Evolutionary conservation across 345 rosid genomes (phyloP).

Genomic region (Bretschneidera sinensis): DNA sequence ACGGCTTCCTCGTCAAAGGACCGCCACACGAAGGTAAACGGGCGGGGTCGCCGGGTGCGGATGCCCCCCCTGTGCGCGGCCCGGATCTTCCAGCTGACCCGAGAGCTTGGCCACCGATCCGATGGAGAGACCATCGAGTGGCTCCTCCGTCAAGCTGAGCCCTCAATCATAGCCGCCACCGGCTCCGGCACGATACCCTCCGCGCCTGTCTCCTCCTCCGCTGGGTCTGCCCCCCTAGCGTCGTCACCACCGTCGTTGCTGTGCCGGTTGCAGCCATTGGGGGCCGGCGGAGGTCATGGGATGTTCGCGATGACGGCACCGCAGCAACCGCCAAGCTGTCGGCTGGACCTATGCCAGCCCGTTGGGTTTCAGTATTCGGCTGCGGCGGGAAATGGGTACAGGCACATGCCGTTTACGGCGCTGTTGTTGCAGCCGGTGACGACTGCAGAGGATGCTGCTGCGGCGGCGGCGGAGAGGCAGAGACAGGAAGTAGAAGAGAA

Average conservation of each 20-base stretch:
- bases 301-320: slow-evolving; percentile 13
- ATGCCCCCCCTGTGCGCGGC: slow-evolving; percentile 70
- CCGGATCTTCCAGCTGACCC: slow-evolving; percentile 66
- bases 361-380: slow-evolving; percentile 6
- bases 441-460: not conserved
- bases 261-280: slow-evolving; percentile 15
- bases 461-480: slow-evolving; percentile 11
- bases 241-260: slow-evolving; percentile 11
- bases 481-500: not conserved
- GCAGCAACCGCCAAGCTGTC: slow-evolving; percentile 14
- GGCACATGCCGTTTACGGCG: slow-evolving; percentile 24
- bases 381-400: slow-evolving; percentile 3
- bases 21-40: slow-evolving; percentile 72
- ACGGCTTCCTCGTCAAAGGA: slow-evolving; percentile 34
- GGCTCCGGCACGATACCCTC: slow-evolving; percentile 51
- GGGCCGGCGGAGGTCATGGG: not conserved
- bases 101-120: slow-evolving; percentile 67
- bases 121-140: slow-evolving; percentile 68
- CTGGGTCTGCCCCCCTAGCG: slow-evolving; percentile 26
- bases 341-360: slow-evolving; percentile 17
- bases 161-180: slow-evolving; percentile 50
- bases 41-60: slow-evolving; percentile 69
- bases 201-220: slow-evolving; percentile 27
- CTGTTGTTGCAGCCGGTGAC: slow-evolving; percentile 20
- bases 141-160: slow-evolving; percentile 64